Evolutionary conservation across 192 early-diverging fungal genomes (phyloP).

Genomic region (Linderina pennispora): DNA sequence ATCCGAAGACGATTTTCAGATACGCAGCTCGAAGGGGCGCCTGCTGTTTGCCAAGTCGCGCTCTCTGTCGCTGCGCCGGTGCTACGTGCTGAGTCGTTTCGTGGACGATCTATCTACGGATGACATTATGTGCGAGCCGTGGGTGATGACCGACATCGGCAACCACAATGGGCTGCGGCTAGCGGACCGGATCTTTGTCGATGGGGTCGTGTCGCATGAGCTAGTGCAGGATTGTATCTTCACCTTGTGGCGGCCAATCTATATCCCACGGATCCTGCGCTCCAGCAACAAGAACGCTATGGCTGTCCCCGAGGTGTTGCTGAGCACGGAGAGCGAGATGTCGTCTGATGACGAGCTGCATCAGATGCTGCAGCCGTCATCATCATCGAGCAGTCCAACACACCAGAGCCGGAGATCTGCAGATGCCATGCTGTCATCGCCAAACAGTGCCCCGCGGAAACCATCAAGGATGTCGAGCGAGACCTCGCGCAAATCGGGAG

Average conservation of each 20-base stretch:
- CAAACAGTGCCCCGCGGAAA: not conserved
- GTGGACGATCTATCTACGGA: slow-evolving; percentile 24
- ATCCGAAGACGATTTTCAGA: not conserved
- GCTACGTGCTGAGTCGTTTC: slow-evolving; percentile 43
- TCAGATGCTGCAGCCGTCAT: not conserved
- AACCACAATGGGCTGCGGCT: slow-evolving; percentile 42
- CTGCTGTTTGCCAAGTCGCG: slow-evolving; percentile 22
- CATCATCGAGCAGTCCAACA: slow-evolving; percentile 2
- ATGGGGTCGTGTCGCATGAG: slow-evolving; percentile 40
- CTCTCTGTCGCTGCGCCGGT: slow-evolving; percentile 28
- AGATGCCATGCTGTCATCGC: not conserved
- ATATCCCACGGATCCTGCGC: slow-evolving; percentile 27
- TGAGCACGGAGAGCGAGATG: slow-evolving; percentile 8
- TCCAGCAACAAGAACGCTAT: slow-evolving; percentile 2
- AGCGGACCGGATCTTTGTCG: slow-evolving; percentile 40
- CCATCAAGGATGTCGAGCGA: slow-evolving; percentile 9
- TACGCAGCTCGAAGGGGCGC: slow-evolving; percentile 10
- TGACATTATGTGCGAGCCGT: slow-evolving; percentile 46
- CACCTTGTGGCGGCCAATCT: slow-evolving; percentile 42
- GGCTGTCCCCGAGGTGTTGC: not conserved
- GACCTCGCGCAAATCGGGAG: slow-evolving; percentile 4
- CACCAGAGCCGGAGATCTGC: not conserved
- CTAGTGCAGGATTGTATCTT: slow-evolving; percentile 42
- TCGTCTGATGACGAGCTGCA: slow-evolving; percentile 16
- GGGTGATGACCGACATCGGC: slow-evolving; percentile 46